Evolutionary conservation across 129 eudicot genomes (phyloP).

Genomic region (Flaveria trinervia): DNA sequence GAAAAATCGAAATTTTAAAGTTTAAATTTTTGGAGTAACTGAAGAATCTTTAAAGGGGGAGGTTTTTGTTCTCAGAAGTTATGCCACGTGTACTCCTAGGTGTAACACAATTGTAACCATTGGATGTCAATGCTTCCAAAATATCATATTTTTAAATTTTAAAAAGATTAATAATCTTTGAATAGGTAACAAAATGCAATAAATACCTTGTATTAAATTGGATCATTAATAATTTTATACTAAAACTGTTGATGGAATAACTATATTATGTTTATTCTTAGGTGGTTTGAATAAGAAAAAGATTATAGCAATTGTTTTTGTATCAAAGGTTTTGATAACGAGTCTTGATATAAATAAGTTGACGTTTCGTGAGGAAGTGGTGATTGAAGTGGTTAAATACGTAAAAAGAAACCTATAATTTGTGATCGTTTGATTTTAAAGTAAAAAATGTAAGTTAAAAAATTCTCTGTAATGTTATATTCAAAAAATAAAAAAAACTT

Average conservation of each 20-base stretch:
- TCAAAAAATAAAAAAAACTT: no score
- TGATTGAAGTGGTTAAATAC: no score
- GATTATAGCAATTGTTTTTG: background rate
- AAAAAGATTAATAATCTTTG: background rate
- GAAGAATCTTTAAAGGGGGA: conserved; percentile 33
- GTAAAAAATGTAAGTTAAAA: no score
- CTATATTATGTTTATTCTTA: background rate
- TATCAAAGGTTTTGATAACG: background rate
- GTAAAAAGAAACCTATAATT: no score
- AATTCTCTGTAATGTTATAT: no score
- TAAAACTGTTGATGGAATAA: background rate
- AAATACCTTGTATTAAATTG: background rate
- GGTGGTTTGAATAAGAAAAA: background rate
- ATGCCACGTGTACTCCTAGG: conserved; percentile 37
- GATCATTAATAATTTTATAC: background rate
- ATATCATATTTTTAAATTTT: background rate
- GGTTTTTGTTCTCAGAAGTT: conserved; percentile 28
- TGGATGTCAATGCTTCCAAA: conserved; percentile 7
- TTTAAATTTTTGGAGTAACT: conserved; percentile 1
- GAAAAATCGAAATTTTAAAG: background rate
- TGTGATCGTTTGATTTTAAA: no score
- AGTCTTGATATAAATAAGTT: no score
- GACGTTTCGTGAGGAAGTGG: no score
- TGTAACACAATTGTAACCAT: conserved; percentile 32
- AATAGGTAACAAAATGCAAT: background rate